Percentiles rank a stretch among this genome's conserved stretches.
Conservation (phyloP, 805 yeast genomes). For the Candida caryicola region DNA sequence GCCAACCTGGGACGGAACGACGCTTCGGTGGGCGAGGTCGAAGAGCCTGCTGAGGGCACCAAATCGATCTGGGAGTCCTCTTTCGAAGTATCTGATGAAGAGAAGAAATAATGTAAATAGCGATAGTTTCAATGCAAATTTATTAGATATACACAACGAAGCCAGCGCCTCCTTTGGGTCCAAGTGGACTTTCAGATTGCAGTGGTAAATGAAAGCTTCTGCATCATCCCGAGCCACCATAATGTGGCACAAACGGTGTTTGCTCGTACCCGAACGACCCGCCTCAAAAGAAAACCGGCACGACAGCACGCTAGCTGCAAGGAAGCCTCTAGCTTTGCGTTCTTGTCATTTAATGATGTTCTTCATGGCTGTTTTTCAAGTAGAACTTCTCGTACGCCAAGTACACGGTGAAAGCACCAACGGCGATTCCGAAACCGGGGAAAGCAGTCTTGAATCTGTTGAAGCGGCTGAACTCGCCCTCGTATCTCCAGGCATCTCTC, state of each 20-base stretch:
- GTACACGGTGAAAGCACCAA: slow-evolving; percentile 69
- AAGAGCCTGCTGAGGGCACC: slow-evolving; percentile 19
- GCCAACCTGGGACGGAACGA: slow-evolving; percentile 37
- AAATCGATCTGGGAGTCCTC: slow-evolving; percentile 13
- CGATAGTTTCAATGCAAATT: neutral
- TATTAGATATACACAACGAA: neutral
- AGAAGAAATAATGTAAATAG: slow-evolving; percentile 3
- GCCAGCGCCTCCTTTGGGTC: too few relatives aligned
- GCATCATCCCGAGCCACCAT: too few relatives aligned
- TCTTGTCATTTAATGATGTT: slow-evolving; percentile 17
- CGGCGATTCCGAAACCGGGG: slow-evolving; percentile 80
- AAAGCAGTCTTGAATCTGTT: slow-evolving; percentile 68
- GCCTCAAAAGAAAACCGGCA: too few relatives aligned
- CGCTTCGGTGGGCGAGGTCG: slow-evolving; percentile 11
- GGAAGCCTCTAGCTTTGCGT: neutral
- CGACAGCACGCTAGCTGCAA: too few relatives aligned
- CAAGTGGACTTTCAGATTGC: too few relatives aligned
- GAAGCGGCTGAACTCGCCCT: slow-evolving; percentile 71
- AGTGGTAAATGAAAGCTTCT: too few relatives aligned
- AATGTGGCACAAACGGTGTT: too few relatives aligned
- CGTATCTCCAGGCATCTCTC: slow-evolving; percentile 91
- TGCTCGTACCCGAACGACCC: too few relatives aligned
- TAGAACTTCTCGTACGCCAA: slow-evolving; percentile 59
- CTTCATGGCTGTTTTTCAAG: slow-evolving; percentile 27
- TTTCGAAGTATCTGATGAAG: slow-evolving; percentile 3